These are phyloP conservation scores for Colletotrichum salicis DNA, from an alignment of 2,329 filamentous ascomycete genomes.

Conservation along the genomic window DNA sequence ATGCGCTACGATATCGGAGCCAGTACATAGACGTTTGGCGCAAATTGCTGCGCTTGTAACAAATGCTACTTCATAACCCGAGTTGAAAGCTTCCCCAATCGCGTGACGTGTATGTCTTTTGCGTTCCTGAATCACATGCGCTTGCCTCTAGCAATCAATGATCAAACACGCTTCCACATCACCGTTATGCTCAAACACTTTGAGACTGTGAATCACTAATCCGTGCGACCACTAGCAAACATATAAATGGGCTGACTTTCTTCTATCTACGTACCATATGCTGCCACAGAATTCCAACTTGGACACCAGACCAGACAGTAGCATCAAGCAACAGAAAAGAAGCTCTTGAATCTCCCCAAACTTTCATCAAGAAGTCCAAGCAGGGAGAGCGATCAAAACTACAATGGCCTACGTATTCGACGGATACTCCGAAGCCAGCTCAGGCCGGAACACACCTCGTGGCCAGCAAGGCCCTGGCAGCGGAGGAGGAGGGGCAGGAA, in stretches of 20 bases:
- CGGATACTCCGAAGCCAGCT: slow-evolving; percentile 21
- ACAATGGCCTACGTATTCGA: slow-evolving; percentile 28
- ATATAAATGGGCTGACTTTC: not conserved
- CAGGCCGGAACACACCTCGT: not conserved
- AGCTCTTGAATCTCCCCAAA: not conserved
- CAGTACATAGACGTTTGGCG: slow-evolving; percentile 24
- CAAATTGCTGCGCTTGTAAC: slow-evolving; percentile 16
- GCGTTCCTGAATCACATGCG: not conserved
- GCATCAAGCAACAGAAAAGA: not conserved
- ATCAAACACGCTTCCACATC: not conserved
- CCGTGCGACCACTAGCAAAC: not conserved
- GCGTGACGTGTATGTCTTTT: not conserved
- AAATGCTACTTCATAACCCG: slow-evolving; percentile 7
- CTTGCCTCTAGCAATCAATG: not conserved
- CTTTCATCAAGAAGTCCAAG: too few relatives aligned
- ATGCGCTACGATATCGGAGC: slow-evolving; percentile 3
- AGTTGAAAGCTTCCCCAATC: not conserved
- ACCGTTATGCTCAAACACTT: not conserved
- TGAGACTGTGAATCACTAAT: not conserved
- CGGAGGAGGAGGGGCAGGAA: not conserved
- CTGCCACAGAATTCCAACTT: not conserved
- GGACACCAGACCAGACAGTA: not conserved
- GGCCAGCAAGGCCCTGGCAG: not conserved
- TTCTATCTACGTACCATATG: not conserved
- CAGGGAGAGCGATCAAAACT: not conserved